Evolutionary conservation across 805 yeast species (phyloP).

Genomic region (Lipomyces orientalis): DNA sequence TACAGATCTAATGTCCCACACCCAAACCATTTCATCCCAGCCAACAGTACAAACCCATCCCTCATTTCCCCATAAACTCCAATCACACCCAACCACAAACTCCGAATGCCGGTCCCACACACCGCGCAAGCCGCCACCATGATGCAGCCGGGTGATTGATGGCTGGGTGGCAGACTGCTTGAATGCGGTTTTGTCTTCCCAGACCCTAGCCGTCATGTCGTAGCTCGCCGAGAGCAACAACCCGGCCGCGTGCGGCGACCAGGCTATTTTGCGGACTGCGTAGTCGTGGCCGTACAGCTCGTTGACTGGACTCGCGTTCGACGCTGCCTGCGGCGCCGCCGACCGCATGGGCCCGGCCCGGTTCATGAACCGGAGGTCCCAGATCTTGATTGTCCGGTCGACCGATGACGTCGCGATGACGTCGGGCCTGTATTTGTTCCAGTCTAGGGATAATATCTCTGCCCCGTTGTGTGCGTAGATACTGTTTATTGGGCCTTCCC

Average conservation of each 20-base stretch:
- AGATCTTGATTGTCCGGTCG: conserved; percentile 78
- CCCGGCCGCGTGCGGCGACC: conserved; percentile 88
- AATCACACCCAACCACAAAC: conserved; percentile 91
- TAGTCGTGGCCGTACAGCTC: conserved; percentile 86
- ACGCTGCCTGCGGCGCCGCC: conserved; percentile 45
- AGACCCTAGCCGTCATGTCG: conserved; percentile 89
- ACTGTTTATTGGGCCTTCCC: conserved; percentile 62
- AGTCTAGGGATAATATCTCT: conserved; percentile 81
- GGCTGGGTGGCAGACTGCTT: conserved; percentile 58
- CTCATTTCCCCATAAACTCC: conserved; percentile 95
- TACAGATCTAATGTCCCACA: conserved; percentile 71
- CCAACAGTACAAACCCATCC: conserved; percentile 96
- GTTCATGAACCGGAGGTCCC: conserved; percentile 78
- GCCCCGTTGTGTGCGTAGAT: conserved; percentile 78
- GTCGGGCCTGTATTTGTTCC: conserved; percentile 84
- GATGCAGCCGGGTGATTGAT: conserved; percentile 43
- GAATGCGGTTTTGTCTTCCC: conserved; percentile 75
- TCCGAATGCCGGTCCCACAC: conserved; percentile 77
- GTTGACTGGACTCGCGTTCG: conserved; percentile 61
- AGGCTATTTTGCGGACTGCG: conserved; percentile 79
- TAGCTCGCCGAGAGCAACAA: conserved; percentile 78
- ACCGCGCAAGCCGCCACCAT: conserved; percentile 59
- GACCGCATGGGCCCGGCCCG: conserved; percentile 44
- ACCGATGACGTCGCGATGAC: conserved; percentile 91
- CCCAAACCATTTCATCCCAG: conserved; percentile 93